A percentile compares a stretch with the other conserved stretches of the same genome.
These are phyloP conservation scores for Carex pumila DNA, from an alignment of 176 grass and related monocot genomes.

Conservation along the genomic window DNA sequence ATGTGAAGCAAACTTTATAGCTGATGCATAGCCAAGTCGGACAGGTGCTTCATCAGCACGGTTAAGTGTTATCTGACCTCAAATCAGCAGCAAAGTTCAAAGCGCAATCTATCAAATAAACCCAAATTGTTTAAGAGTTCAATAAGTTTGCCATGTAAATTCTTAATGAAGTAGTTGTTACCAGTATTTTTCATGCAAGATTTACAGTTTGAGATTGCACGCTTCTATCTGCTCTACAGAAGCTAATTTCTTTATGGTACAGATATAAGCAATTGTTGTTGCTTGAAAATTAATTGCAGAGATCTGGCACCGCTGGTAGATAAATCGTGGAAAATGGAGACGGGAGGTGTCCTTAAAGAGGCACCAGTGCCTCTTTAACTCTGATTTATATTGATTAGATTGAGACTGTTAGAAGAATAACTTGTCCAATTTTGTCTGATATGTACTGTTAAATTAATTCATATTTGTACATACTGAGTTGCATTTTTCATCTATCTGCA, in stretches of 20 bases:
- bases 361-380: constrained; percentile 46
- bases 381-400: no score
- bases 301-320: constrained; percentile 74
- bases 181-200: background rate
- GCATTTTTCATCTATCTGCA: no score
- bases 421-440: no score
- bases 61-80: background rate
- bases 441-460: no score
- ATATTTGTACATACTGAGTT: no score
- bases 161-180: background rate
- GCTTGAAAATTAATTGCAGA: constrained; percentile 31
- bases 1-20: background rate
- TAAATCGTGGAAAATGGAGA: constrained; percentile 79
- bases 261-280: background rate
- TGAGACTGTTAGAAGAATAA: no score
- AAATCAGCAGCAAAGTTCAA: background rate
- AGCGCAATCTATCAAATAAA: background rate
- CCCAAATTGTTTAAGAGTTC: background rate
- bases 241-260: background rate
- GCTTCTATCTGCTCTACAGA: background rate
- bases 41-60: background rate
- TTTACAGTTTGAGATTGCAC: background rate
- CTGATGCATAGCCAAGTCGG: background rate
- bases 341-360: constrained; percentile 59
- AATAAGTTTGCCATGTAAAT: background rate